A percentile compares a stretch with the other conserved stretches of the same genome.
Conservation (phyloP, 768 basidiomycete species). For the Suillus subluteus region DNA sequence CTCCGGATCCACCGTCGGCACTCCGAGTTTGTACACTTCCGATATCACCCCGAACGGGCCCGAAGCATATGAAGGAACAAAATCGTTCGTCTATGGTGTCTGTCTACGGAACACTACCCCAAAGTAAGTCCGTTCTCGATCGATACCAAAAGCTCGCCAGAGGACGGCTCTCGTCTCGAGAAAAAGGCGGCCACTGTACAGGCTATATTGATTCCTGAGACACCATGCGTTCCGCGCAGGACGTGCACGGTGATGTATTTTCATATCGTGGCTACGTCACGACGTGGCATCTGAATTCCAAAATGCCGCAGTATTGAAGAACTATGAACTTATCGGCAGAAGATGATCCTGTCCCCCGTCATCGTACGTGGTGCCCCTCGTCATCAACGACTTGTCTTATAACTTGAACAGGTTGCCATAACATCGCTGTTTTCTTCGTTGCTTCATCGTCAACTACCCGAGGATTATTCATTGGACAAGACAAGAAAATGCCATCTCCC, state of each 20-base stretch:
- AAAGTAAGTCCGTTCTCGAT: not conserved
- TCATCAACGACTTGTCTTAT: not conserved
- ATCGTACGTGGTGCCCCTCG: not conserved
- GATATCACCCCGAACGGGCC: not conserved
- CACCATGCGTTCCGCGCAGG: not conserved
- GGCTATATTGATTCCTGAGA: not conserved
- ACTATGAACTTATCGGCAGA: not conserved
- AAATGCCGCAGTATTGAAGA: not conserved
- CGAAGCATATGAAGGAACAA: not conserved
- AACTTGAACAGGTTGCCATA: not conserved
- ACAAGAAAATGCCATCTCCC: conserved; percentile 52
- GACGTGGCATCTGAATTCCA: not conserved
- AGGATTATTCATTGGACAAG: conserved; percentile 16
- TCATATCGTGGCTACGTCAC: not conserved
- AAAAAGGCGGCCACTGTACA: not conserved
- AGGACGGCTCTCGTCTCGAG: not conserved
- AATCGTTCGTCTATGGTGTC: not conserved
- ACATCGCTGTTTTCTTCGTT: not conserved
- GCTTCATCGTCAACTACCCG: conserved; percentile 14
- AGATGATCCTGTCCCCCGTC: not conserved
- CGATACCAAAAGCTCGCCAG: not conserved
- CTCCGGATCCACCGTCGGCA: not conserved
- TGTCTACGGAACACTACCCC: not conserved
- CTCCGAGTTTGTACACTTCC: not conserved
- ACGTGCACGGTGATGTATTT: not conserved